Evolutionary conservation across 129 eudicot genomes (phyloP).

Genomic region (Apium graveolens): DNA sequence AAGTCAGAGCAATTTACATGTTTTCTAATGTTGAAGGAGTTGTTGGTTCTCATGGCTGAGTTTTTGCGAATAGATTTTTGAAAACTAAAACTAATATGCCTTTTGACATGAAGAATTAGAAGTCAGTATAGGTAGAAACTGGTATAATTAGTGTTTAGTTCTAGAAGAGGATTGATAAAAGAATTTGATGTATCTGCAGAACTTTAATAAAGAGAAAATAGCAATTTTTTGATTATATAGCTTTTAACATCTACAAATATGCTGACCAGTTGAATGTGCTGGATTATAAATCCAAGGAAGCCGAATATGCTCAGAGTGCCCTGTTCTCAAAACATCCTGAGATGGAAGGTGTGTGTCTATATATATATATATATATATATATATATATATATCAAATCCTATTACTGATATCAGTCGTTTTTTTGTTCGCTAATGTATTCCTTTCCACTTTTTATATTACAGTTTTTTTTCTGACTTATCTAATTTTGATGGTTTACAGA

Average conservation of each 20-base stretch:
- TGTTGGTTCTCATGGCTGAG: background rate
- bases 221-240: background rate
- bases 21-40: background rate
- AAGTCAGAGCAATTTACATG: background rate
- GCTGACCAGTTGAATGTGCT: slow-evolving; percentile 51
- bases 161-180: background rate
- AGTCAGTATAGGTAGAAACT: background rate
- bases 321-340: slow-evolving; percentile 80
- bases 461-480: background rate
- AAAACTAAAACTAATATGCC: background rate
- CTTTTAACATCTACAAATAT: background rate
- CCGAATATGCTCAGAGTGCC: slow-evolving; percentile 47
- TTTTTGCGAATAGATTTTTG: background rate
- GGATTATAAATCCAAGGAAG: slow-evolving; percentile 50
- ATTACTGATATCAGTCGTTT: background rate
- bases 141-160: background rate
- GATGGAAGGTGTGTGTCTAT: slow-evolving; percentile 93
- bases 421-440: background rate
- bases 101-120: background rate
- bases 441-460: background rate
- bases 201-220: background rate
- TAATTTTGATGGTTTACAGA: slow-evolving; percentile 34
- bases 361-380: too few relatives aligned
- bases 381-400: background rate
- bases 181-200: background rate